Evolutionary conservation across 1,284 basidiomycete genomes (phyloP).

Genomic region (Pisolithus thermaeus): DNA sequence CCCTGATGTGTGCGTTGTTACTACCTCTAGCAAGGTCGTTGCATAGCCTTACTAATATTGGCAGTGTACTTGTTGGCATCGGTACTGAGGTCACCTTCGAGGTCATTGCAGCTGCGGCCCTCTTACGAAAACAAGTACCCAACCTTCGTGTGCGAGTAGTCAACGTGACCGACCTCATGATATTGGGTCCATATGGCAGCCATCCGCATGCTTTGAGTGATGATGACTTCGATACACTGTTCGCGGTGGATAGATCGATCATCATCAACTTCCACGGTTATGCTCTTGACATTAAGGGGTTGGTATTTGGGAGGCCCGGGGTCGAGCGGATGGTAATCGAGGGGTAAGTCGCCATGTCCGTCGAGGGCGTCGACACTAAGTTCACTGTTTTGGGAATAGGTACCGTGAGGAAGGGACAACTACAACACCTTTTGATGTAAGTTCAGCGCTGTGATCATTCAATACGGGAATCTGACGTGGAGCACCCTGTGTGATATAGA

Average conservation of each 20-base stretch:
- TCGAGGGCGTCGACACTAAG: slow-evolving; percentile 31
- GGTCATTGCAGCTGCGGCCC: slow-evolving; percentile 70
- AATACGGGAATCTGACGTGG: not conserved
- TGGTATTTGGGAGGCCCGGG: slow-evolving; percentile 53
- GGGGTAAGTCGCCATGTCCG: slow-evolving; percentile 36
- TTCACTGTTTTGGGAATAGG: slow-evolving; percentile 46
- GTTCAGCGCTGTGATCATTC: slow-evolving; percentile 11
- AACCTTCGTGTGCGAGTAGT: slow-evolving; percentile 72
- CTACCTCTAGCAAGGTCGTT: not conserved
- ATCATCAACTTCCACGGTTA: slow-evolving; percentile 87
- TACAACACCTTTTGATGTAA: slow-evolving; percentile 60
- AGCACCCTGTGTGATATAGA: slow-evolving; percentile 31
- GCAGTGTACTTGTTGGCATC: slow-evolving; percentile 63
- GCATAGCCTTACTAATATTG: not conserved
- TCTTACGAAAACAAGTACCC: slow-evolving; percentile 60
- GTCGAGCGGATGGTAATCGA: slow-evolving; percentile 47
- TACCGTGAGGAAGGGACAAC: slow-evolving; percentile 68
- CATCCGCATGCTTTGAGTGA: slow-evolving; percentile 76
- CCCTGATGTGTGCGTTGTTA: slow-evolving; percentile 54
- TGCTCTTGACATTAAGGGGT: slow-evolving; percentile 57
- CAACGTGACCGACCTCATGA: slow-evolving; percentile 80
- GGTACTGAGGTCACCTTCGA: slow-evolving; percentile 76
- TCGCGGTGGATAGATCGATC: slow-evolving; percentile 65
- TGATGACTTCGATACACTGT: slow-evolving; percentile 61
- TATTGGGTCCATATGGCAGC: slow-evolving; percentile 56